These are phyloP conservation scores for Sporothrix brunneoviolacea DNA, from an alignment of 2,329 filamentous ascomycete genomes.

Conservation along the genomic window DNA sequence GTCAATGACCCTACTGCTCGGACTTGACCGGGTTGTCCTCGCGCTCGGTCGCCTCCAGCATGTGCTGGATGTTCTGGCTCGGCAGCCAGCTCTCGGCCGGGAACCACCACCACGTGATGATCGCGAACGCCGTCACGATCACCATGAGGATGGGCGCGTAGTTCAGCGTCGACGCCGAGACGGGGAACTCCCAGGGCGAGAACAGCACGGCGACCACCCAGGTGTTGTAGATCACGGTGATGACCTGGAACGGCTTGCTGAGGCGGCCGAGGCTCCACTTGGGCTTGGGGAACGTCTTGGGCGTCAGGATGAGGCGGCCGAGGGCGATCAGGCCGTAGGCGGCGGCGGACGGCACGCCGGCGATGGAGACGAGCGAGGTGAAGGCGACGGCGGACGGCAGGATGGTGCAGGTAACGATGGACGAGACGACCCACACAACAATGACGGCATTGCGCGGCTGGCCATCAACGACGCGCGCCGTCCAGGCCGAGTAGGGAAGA, in stretches of 20 bases:
- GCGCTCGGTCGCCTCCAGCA: too few relatives aligned
- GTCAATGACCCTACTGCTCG: too few relatives aligned
- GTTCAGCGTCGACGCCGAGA: constrained; percentile 12
- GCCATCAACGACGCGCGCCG: constrained; percentile 10
- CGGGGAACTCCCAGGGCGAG: constrained; percentile 13
- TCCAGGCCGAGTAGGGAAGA: constrained; percentile 12
- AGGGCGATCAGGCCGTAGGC: constrained; percentile 12
- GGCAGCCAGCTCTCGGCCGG: constrained; percentile 13
- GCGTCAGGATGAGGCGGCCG: constrained; percentile 7
- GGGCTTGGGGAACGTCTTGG: constrained; percentile 10
- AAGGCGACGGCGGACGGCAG: constrained; percentile 16
- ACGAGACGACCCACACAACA: constrained; percentile 15
- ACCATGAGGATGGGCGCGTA: constrained; percentile 15
- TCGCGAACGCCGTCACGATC: constrained; percentile 13
- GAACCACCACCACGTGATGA: constrained; percentile 12
- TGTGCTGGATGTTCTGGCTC: constrained; percentile 10
- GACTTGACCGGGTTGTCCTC: too few relatives aligned
- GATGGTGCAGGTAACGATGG: constrained; percentile 14
- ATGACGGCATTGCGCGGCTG: constrained; percentile 16
- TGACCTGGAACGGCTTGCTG: constrained; percentile 13
- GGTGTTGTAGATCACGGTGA: constrained; percentile 10
- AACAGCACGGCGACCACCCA: constrained; percentile 14
- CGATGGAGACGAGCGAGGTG: constrained; percentile 14
- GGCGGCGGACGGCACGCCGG: constrained; percentile 13
- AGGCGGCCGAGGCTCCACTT: constrained; percentile 13